Conservation (phyloP, 2,329 filamentous ascomycete genomes). For the Eurotiales sp. region DNA sequence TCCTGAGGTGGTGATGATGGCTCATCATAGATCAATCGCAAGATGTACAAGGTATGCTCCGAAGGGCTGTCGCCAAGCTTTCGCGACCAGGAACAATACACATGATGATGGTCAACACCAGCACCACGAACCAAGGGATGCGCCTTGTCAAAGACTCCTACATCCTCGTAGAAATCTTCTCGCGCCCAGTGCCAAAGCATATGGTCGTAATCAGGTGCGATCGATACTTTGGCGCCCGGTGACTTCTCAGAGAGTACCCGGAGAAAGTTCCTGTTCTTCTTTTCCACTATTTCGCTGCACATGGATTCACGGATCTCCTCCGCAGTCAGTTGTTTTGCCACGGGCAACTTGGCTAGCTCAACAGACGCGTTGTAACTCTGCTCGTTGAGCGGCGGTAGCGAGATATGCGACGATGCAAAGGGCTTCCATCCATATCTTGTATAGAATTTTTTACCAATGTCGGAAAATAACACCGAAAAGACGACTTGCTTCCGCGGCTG, state of each 20-base stretch:
- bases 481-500: slow-evolving; percentile 41
- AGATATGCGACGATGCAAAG: slow-evolving; percentile 69
- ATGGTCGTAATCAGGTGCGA: slow-evolving; percentile 64
- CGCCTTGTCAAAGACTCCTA: slow-evolving; percentile 52
- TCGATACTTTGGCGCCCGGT: slow-evolving; percentile 56
- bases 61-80: slow-evolving; percentile 34
- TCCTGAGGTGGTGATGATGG: slow-evolving; percentile 39
- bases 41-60: slow-evolving; percentile 40
- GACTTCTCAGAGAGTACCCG: slow-evolving; percentile 41
- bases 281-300: slow-evolving; percentile 60
- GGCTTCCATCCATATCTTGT: slow-evolving; percentile 71
- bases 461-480: slow-evolving; percentile 81
- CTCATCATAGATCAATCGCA: slow-evolving; percentile 41
- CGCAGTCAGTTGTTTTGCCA: slow-evolving; percentile 29
- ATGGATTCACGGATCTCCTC: slow-evolving; percentile 42
- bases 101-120: slow-evolving; percentile 48
- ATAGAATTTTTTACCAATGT: slow-evolving; percentile 83
- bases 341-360: slow-evolving; percentile 23
- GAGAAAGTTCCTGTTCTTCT: slow-evolving; percentile 62
- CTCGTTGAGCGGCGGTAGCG: slow-evolving; percentile 48
- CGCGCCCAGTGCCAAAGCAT: slow-evolving; percentile 75
- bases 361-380: slow-evolving; percentile 19
- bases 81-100: slow-evolving; percentile 41
- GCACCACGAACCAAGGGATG: slow-evolving; percentile 66
- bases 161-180: slow-evolving; percentile 70